Evolutionary conservation across 1,139 yeast species (phyloP).

Genomic region (Meyerozyma carpophila): DNA sequence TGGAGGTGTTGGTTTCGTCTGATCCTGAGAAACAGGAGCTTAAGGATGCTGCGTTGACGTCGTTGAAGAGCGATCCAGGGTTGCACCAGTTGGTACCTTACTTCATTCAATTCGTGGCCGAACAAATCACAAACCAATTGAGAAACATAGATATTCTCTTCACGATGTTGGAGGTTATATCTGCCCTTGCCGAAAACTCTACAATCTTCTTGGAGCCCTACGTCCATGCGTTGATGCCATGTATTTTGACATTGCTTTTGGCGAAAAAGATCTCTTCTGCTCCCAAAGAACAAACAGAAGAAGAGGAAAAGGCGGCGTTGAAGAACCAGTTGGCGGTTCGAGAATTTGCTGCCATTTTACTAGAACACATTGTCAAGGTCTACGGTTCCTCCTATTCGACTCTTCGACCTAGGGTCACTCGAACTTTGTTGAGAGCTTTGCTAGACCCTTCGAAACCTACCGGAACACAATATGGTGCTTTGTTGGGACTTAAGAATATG

Average conservation of each 20-base stretch:
- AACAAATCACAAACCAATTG: slow-evolving; percentile 86
- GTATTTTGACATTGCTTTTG: slow-evolving; percentile 79
- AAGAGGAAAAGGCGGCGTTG: slow-evolving; percentile 24
- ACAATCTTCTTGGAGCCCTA: slow-evolving; percentile 92
- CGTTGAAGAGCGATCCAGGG: slow-evolving; percentile 89
- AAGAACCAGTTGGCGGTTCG: slow-evolving; percentile 60
- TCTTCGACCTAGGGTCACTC: slow-evolving; percentile 86
- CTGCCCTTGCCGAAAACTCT: slow-evolving; percentile 77
- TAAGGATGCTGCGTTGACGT: slow-evolving; percentile 74
- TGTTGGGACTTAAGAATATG: slow-evolving; percentile 75
- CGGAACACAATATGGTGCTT: slow-evolving; percentile 91
- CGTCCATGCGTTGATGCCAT: slow-evolving; percentile 94
- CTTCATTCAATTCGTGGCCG: slow-evolving; percentile 92
- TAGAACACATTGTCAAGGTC: slow-evolving; percentile 68
- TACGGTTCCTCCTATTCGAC: slow-evolving; percentile 89
- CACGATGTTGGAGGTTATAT: slow-evolving; percentile 88
- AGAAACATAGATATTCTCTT: slow-evolving; percentile 66
- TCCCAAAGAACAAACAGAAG: slow-evolving; percentile 26
- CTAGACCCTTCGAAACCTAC: slow-evolving; percentile 71
- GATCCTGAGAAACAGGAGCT: slow-evolving; percentile 55
- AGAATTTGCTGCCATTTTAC: slow-evolving; percentile 80
- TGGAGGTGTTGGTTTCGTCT: slow-evolving; percentile 66
- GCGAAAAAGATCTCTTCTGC: slow-evolving; percentile 84
- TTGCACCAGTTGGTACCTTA: slow-evolving; percentile 95
- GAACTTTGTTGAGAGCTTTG: slow-evolving; percentile 87